Evolutionary conservation across 1,139 yeast genomes (phyloP).

Genomic region (Protomyces pachydermus): DNA sequence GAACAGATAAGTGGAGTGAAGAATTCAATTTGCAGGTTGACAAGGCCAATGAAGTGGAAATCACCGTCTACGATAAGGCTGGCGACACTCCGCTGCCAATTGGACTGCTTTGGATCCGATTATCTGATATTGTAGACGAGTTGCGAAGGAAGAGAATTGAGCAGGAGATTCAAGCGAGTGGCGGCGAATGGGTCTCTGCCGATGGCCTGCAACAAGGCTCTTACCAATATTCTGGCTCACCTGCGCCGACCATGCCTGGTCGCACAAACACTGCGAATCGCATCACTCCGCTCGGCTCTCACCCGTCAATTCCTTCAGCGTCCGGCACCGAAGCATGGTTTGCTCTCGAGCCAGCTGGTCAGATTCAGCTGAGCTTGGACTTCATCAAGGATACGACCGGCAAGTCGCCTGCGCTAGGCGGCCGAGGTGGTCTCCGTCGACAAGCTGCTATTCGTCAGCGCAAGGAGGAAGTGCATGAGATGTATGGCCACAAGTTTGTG

Average conservation of each 20-base stretch:
- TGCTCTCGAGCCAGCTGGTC: conserved; percentile 89
- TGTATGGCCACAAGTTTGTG: conserved; percentile 94
- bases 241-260: background rate
- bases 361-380: conserved; percentile 67
- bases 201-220: conserved; percentile 30
- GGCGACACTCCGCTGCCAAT: conserved; percentile 71
- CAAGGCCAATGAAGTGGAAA: conserved; percentile 84
- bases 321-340: conserved; percentile 71
- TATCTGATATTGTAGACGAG: conserved; percentile 89
- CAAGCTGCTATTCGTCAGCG: conserved; percentile 96
- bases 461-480: conserved; percentile 91
- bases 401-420: conserved; percentile 40
- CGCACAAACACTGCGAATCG: background rate
- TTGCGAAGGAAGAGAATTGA: conserved; percentile 84
- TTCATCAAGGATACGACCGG: conserved; percentile 65
- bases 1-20: conserved; percentile 81
- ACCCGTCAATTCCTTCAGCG: background rate
- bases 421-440: conserved; percentile 78
- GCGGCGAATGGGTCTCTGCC: conserved; percentile 73
- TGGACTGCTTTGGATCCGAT: conserved; percentile 85
- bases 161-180: conserved; percentile 63
- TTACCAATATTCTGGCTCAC: background rate
- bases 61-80: conserved; percentile 75
- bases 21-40: conserved; percentile 75
- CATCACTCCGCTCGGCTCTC: background rate